phyloP scores from a whole-genome alignment of 2,329 filamentous ascomycete genomes.

The Apiospora sp. region DNA sequence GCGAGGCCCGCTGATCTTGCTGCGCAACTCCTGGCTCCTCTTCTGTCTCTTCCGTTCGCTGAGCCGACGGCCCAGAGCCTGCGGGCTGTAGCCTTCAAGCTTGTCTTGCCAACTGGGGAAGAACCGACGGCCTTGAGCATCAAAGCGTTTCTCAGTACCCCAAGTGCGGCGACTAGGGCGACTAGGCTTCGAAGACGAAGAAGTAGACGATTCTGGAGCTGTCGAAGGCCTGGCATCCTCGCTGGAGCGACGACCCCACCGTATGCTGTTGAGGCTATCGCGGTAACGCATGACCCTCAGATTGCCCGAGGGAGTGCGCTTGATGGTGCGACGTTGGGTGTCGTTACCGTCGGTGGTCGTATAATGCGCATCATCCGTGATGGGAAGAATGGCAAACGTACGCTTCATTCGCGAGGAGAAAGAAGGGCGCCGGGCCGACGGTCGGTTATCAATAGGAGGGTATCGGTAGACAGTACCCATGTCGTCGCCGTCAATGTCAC shows the following conservation, averaged over 20 bases:
- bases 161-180: constrained; percentile 38
- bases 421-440: constrained; percentile 50
- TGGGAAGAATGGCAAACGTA: constrained; percentile 68
- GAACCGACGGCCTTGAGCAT: constrained; percentile 41
- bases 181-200: constrained; percentile 27
- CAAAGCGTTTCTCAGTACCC: constrained; percentile 42
- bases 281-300: constrained; percentile 65
- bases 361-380: constrained; percentile 51
- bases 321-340: constrained; percentile 64
- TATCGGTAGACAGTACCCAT: constrained; percentile 51
- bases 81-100: constrained; percentile 57
- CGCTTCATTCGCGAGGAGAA: constrained; percentile 62
- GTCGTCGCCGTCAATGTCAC: constrained; percentile 43
- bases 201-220: constrained; percentile 38
- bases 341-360: constrained; percentile 43
- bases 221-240: constrained; percentile 47
- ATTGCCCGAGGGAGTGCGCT: constrained; percentile 66
- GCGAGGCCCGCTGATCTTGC: constrained; percentile 66
- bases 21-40: constrained; percentile 63
- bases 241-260: constrained; percentile 24
- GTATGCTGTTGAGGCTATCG: constrained; percentile 47
- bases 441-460: constrained; percentile 58
- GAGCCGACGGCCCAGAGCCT: constrained; percentile 61
- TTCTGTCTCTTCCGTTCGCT: constrained; percentile 68
- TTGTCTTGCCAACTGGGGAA: constrained; percentile 52